Conservation (phyloP, 164 flowering plant genomes). For the Umbilicus rupestris region DNA sequence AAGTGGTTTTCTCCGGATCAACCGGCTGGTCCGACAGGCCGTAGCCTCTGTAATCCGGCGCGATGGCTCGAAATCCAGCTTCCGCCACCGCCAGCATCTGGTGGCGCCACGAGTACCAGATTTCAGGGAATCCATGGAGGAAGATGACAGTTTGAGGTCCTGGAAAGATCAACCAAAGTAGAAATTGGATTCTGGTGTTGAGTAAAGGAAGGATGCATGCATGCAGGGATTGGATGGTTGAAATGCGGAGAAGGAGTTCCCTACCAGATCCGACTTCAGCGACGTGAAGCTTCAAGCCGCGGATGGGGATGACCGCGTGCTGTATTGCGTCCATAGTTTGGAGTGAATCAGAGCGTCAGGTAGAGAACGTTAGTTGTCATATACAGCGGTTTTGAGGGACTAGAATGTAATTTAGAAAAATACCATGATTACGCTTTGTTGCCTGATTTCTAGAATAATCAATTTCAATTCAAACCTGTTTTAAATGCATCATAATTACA, state of each 20-base stretch:
- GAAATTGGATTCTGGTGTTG: not conserved
- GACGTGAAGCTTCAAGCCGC: slow-evolving; percentile 43
- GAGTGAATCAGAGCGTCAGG: not conserved
- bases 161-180: not conserved
- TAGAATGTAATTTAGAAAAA: not conserved
- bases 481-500: too few relatives aligned
- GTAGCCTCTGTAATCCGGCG: slow-evolving; percentile 37
- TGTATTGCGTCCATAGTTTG: slow-evolving; percentile 37
- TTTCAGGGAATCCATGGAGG: slow-evolving; percentile 61
- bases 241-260: not conserved
- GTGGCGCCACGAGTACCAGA: slow-evolving; percentile 67
- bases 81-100: slow-evolving; percentile 47
- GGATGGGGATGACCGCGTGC: slow-evolving; percentile 28
- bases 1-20: slow-evolving; percentile 30
- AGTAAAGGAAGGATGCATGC: not conserved
- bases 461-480: too few relatives aligned
- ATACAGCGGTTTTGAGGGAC: not conserved
- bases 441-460: too few relatives aligned
- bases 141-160: slow-evolving; percentile 34
- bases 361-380: not conserved
- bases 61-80: slow-evolving; percentile 40
- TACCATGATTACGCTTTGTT: too few relatives aligned
- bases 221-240: not conserved
- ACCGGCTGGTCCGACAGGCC: slow-evolving; percentile 34
- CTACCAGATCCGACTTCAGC: slow-evolving; percentile 45